Evolutionary conservation across 768 basidiomycete genomes (phyloP).

Genomic region (Cystofilobasidium bisporidii): DNA sequence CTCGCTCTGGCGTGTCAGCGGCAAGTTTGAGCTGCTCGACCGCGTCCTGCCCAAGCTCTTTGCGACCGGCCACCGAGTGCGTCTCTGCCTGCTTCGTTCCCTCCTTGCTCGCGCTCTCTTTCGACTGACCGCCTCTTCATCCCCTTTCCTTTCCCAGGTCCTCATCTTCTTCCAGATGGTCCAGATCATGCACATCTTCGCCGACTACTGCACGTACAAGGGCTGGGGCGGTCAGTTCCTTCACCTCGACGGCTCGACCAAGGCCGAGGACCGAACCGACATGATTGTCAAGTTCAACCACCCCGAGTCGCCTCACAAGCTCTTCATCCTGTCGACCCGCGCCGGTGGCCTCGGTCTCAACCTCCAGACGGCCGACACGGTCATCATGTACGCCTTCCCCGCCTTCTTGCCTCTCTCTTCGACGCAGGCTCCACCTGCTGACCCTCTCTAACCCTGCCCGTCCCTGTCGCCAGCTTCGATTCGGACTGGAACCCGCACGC

Average conservation of each 20-base stretch:
- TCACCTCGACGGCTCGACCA: conserved; percentile 90
- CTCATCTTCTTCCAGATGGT: conserved; percentile 99
- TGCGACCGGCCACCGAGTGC: conserved; percentile 73
- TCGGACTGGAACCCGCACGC: conserved; percentile 86
- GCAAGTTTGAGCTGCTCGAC: conserved; percentile 86
- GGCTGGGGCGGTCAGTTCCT: conserved; percentile 61
- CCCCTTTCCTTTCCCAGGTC: conserved; percentile 47
- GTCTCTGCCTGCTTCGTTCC: conserved; percentile 28
- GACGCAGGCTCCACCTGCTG: conserved; percentile 1
- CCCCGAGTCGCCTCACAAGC: conserved; percentile 72
- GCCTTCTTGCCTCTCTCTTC: neutral
- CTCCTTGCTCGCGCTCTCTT: neutral
- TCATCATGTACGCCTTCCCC: conserved; percentile 74
- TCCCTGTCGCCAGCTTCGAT: conserved; percentile 37
- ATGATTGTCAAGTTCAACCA: conserved; percentile 56
- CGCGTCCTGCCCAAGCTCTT: conserved; percentile 94
- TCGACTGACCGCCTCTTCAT: neutral
- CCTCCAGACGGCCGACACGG: conserved; percentile 90
- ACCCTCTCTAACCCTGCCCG: conserved; percentile 26
- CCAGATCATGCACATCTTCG: conserved; percentile 97
- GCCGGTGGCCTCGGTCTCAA: conserved; percentile 91
- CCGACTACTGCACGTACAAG: conserved; percentile 83
- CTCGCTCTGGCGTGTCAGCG: conserved; percentile 71
- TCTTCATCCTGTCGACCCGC: conserved; percentile 88
- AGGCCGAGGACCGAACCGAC: conserved; percentile 80